phyloP scores from a whole-genome alignment of 805 yeast species.

The Saccharomycopsis sp. region DNA sequence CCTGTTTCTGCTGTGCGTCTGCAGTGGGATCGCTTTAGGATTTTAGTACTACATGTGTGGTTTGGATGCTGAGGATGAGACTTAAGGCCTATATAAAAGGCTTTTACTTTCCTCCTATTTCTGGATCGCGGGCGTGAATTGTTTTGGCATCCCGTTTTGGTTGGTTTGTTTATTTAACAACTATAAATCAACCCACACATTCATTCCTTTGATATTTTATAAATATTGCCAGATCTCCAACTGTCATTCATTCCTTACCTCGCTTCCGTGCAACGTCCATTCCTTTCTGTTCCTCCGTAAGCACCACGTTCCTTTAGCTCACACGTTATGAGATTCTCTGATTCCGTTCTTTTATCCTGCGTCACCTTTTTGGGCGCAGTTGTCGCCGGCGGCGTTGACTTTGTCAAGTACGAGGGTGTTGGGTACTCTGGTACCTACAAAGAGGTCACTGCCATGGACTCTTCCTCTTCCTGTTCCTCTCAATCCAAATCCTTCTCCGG shows the following conservation, averaged over 20 bases:
- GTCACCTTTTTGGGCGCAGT: constrained; percentile 30
- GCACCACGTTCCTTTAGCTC: background rate
- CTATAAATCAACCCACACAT: constrained; percentile 20
- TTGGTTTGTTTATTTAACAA: background rate
- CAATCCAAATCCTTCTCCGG: constrained; percentile 56
- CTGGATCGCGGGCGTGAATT: background rate
- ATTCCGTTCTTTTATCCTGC: constrained; percentile 26
- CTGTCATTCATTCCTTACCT: background rate
- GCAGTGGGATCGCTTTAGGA: no score
- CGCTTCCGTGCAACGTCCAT: background rate
- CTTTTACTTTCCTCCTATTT: constrained; percentile 1
- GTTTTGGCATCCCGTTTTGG: background rate
- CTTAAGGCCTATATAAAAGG: background rate
- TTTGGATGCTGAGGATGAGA: no score
- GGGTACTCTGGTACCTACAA: constrained; percentile 82
- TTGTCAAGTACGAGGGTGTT: constrained; percentile 46
- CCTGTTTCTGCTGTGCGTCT: background rate
- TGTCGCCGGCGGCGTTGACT: constrained; percentile 69
- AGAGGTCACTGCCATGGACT: constrained; percentile 75
- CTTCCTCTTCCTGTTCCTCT: constrained; percentile 65
- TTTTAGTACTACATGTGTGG: background rate
- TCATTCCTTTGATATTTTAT: constrained; percentile 26
- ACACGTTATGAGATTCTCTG: constrained; percentile 5
- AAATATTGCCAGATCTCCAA: constrained; percentile 22
- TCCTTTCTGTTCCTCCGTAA: background rate